Evolutionary conservation across 495 filamentous ascomycete genomes (phyloP), one percentile per base, ranked within the genome.

Genomic region (Bacidia rubella): DNA sequence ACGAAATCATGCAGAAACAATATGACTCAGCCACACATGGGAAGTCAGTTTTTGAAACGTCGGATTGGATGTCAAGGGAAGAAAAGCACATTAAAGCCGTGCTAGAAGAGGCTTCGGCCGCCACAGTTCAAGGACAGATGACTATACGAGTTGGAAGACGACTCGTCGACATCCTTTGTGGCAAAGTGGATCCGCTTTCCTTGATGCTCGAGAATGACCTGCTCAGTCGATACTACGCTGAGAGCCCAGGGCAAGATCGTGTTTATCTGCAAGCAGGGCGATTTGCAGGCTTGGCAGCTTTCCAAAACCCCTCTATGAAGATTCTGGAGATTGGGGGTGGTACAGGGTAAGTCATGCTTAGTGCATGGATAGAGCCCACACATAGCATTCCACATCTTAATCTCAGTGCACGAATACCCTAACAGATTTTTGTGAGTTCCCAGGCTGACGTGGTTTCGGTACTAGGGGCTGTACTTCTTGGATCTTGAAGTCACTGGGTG

Each of bases 291-390:
- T 60, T 62, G 12, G 53, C 68, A 9, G 57, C 54, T 9, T 50
- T 53, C 38, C 53, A 56, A n/a, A 44, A 45, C 11, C 57, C 57
- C 4, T 11, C 35, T 2, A 25, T 53, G 15, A 53, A 49, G 19
- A 60, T 76, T n/a, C 63, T 80, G 1, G 77, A 80, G 53, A 66
- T 81, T 29, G 77, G 78, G 3, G 71, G 71, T 0, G 76, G 74
- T 0, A 79, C 74, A 11, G 77, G 75, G 3, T 29, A 49, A 11
- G 38, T 35, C 17, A 51, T 47, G 15, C 19, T 24, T 11, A 19
- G n/a, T 17, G 25, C 44, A n/a, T n/a, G n/a, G n/a, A n/a, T n/a
- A n/a, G n/a, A n/a, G n/a, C n/a, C n/a, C n/a, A n/a, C n/a, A n/a
- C n/a, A n/a, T n/a, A n/a, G n/a, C n/a, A n/a, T n/a, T n/a, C n/a